Percentiles rank a stretch among this genome's conserved stretches.
Conservation (phyloP, 768 basidiomycete species). For the Macrolepiota dolichaula region DNA sequence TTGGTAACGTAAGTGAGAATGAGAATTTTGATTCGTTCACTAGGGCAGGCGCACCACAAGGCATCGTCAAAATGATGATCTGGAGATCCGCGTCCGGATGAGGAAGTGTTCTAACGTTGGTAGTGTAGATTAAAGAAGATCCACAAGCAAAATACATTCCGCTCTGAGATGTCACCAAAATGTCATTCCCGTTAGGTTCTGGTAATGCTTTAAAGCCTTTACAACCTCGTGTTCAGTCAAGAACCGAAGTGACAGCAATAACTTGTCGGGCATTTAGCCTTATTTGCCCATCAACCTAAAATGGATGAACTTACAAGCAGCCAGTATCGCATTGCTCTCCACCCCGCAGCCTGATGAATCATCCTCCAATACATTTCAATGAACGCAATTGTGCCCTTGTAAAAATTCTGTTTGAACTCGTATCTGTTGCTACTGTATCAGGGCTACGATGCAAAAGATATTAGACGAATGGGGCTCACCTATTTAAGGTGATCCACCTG, state of each 20-base stretch:
- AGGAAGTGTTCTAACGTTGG: no score
- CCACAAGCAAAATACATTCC: no score
- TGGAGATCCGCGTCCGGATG: no score
- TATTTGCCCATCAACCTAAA: background rate
- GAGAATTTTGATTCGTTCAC: no score
- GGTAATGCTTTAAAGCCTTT: conserved; percentile 50
- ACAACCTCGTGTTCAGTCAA: conserved; percentile 49
- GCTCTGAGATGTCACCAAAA: conserved; percentile 30
- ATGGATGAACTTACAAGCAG: conserved; percentile 42
- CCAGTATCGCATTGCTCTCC: conserved; percentile 59
- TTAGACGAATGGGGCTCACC: conserved; percentile 32
- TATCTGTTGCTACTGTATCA: conserved; percentile 30
- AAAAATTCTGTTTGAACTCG: conserved; percentile 53
- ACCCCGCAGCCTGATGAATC: conserved; percentile 69
- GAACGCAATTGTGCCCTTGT: conserved; percentile 50
- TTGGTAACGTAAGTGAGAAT: no score
- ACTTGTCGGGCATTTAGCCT: conserved; percentile 28
- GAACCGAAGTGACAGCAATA: conserved; percentile 52
- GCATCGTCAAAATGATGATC: no score
- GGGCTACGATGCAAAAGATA: background rate
- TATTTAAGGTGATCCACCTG: conserved; percentile 66
- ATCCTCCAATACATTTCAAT: conserved; percentile 59
- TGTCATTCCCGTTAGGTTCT: conserved; percentile 46
- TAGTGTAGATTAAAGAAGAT: no score
- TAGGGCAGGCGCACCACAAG: no score